phyloP scores from a whole-genome alignment of 2,329 filamentous ascomycete genomes.

The Sporothrix mexicana region DNA sequence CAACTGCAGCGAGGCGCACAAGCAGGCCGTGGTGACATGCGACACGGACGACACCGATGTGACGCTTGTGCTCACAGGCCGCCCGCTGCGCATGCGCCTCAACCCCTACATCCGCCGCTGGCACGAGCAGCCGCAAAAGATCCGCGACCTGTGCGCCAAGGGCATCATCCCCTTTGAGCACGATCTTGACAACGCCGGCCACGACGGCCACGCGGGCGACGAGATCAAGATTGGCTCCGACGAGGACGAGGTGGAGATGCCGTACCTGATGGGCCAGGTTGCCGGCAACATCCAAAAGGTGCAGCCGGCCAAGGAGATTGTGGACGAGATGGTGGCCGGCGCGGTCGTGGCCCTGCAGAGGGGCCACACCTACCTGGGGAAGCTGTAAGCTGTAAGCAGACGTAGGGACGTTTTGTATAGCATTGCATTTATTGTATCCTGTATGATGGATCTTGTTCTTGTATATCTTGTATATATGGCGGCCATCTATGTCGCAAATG shows the following conservation, averaged over 20 bases:
- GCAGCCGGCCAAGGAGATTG: conserved; percentile 81
- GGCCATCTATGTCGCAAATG: not conserved
- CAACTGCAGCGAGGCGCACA: conserved; percentile 80
- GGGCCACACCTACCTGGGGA: conserved; percentile 63
- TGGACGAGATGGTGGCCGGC: conserved; percentile 87
- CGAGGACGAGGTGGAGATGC: conserved; percentile 76
- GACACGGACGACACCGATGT: conserved; percentile 79
- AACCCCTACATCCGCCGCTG: conserved; percentile 85
- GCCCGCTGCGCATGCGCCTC: conserved; percentile 78
- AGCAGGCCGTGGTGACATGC: conserved; percentile 81
- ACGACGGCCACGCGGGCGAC: conserved; percentile 25
- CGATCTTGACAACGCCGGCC: conserved; percentile 70
- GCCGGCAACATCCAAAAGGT: conserved; percentile 77
- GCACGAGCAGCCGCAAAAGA: conserved; percentile 76
- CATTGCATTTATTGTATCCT: not conserved
- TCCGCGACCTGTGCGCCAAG: conserved; percentile 74
- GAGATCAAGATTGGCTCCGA: conserved; percentile 47
- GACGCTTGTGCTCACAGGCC: conserved; percentile 80
- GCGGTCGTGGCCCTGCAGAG: conserved; percentile 70
- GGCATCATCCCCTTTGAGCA: conserved; percentile 82
- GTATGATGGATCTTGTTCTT: conserved; percentile 11
- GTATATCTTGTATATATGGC: conserved; percentile 14
- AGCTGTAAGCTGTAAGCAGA: not conserved
- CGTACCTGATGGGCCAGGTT: conserved; percentile 94
- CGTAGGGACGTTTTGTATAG: not conserved